Evolutionary conservation across 768 basidiomycete genomes (phyloP).

Genomic region (Kwoniella sp.): DNA sequence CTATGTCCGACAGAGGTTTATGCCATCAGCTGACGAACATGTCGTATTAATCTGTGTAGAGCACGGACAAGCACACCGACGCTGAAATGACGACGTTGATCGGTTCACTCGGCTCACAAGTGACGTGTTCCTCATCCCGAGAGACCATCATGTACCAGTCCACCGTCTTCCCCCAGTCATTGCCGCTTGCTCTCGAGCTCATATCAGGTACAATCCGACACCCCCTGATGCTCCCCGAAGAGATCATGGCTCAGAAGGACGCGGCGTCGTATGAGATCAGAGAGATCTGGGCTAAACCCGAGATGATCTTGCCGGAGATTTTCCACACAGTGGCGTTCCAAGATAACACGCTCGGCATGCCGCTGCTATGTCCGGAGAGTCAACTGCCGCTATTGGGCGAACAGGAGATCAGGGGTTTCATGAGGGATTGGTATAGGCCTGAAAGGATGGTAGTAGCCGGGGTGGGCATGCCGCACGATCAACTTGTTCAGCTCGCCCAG

Average conservation of each 20-base stretch:
- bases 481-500: conserved; percentile 81
- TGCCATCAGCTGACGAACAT: background rate
- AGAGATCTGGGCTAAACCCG: conserved; percentile 84
- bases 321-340: conserved; percentile 84
- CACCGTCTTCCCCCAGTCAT: conserved; percentile 81
- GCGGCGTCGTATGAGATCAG: conserved; percentile 88
- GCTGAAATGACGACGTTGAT: conserved; percentile 79
- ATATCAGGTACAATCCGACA: conserved; percentile 88
- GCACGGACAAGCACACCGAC: conserved; percentile 70
- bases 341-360: conserved; percentile 79
- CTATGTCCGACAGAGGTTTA: background rate
- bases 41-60: conserved; percentile 59
- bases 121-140: conserved; percentile 83
- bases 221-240: conserved; percentile 72
- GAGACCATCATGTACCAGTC: conserved; percentile 99
- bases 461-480: conserved; percentile 85
- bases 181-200: conserved; percentile 78
- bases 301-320: conserved; percentile 88
- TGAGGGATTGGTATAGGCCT: conserved; percentile 83
- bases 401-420: conserved; percentile 65
- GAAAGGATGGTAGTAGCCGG: conserved; percentile 95
- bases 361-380: conserved; percentile 83
- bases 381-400: conserved; percentile 71
- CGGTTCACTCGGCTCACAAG: conserved; percentile 84
- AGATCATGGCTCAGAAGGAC: conserved; percentile 79